phyloP scores from a whole-genome alignment of 1,139 yeast species.

The Yamadazyma oceani region DNA sequence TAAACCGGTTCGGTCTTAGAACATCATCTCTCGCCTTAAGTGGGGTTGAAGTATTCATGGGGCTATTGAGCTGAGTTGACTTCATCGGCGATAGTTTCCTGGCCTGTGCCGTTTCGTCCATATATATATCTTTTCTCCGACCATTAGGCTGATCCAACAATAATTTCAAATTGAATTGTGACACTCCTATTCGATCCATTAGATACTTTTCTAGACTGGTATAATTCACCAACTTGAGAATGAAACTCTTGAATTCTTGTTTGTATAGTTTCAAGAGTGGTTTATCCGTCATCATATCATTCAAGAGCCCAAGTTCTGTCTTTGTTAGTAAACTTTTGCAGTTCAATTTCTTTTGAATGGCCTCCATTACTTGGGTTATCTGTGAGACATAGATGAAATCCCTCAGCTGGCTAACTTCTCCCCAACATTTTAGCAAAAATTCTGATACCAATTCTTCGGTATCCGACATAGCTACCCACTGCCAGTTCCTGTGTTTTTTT shows the following conservation, averaged over 20 bases:
- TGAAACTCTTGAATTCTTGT: slow-evolving; percentile 28
- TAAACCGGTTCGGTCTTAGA: not conserved
- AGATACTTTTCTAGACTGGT: slow-evolving; percentile 25
- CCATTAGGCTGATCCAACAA: not conserved
- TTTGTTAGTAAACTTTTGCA: slow-evolving; percentile 23
- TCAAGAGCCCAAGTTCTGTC: slow-evolving; percentile 27
- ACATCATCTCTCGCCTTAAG: not conserved
- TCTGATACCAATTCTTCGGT: slow-evolving; percentile 14
- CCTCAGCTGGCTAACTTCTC: slow-evolving; percentile 14
- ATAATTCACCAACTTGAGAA: slow-evolving; percentile 28
- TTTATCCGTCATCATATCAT: slow-evolving; percentile 26
- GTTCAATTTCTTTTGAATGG: slow-evolving; percentile 26
- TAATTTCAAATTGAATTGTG: slow-evolving; percentile 12
- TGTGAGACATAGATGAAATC: slow-evolving; percentile 30
- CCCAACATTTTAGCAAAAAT: slow-evolving; percentile 34
- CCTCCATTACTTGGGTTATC: slow-evolving; percentile 25
- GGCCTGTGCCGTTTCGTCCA: no score
- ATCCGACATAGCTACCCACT: no score
- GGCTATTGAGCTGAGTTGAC: not conserved
- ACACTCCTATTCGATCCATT: slow-evolving; percentile 23
- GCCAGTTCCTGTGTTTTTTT: no score
- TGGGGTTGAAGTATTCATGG: slow-evolving; percentile 4
- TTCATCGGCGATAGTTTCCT: slow-evolving; percentile 2
- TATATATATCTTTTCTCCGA: no score
- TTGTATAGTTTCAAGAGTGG: slow-evolving; percentile 30